Evolutionary conservation across 2,329 filamentous ascomycete species (phyloP), one percentile per base, ranked within the genome.

Genomic region (Ambrosiella beaveri): DNA sequence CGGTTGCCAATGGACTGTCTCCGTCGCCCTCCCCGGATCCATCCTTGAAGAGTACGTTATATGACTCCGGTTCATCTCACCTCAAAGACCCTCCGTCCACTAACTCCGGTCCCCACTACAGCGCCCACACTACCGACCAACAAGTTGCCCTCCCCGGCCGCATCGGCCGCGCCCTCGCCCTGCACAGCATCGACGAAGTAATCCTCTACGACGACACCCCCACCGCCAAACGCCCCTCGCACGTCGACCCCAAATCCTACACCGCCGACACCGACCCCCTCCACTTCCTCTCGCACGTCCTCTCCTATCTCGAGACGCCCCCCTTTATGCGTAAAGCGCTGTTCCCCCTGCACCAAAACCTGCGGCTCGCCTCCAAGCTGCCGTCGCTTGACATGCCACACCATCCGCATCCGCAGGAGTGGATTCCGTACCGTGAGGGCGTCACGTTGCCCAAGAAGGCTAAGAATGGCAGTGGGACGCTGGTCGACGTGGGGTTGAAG

Each of bases 171-270:
- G 86, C 87, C 39, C 77, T 88, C 56, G 85, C 86, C 61, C 84
- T 94, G 62, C 94, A 93, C 71, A 84, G 80, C 65, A 78, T 95
- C 63, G 88, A 95, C 67, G 88, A 95, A 70, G 76, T 94, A 37
- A 76, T 95, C 55, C 73, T 95, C 57, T 95, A 86, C 68, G 82
- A 91, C 66, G 88, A 94, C 69, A 75, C 74, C 40, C 75, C 75
- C 1, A 54, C 64, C 6, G 70, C 74, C 12, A 65, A 73, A 38
- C 75, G 76, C 38, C 71, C 73, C 37, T 70, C 68, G 17, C 68
- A 70, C 57, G 72, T 77, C 55, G 76, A 81, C 63, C 72, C 74
- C 55, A 69, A 74, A 53, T 69, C 73, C 64, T 76, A 81, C 70
- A 88, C 85, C 0, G 85, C 82, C 62, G 85, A 82, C 66, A 74